Evolutionary conservation across 1,284 basidiomycete species (phyloP).

Genomic region (Schizophyllum commune): DNA sequence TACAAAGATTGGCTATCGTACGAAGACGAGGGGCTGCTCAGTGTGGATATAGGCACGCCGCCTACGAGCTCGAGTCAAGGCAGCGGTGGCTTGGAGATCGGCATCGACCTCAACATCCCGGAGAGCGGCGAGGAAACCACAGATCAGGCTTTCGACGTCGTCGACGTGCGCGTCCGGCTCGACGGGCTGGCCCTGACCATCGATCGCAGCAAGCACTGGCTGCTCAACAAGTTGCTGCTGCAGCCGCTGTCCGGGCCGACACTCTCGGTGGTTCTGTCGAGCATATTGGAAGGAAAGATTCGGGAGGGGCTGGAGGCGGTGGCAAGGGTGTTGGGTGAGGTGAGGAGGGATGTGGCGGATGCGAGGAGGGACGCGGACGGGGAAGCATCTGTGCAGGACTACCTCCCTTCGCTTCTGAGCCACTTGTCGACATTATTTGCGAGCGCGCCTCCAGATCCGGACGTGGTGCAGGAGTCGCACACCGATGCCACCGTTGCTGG

Average conservation of each 20-base stretch:
- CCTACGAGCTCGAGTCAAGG: constrained; percentile 13
- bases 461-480: constrained; percentile 13
- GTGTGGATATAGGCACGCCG: constrained; percentile 26
- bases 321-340: constrained; percentile 17
- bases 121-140: constrained; percentile 15
- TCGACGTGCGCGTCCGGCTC: constrained; percentile 28
- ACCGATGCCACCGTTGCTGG: constrained; percentile 28
- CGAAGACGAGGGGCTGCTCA: constrained; percentile 40
- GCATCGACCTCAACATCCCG: constrained; percentile 32
- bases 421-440: constrained; percentile 17
- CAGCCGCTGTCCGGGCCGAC: constrained; percentile 36
- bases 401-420: constrained; percentile 22
- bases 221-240: constrained; percentile 39
- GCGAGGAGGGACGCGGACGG: constrained; percentile 8
- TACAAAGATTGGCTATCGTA: constrained; percentile 31
- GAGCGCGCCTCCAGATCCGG: constrained; percentile 8
- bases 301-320: constrained; percentile 23
- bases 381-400: constrained; percentile 19
- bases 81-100: constrained; percentile 22
- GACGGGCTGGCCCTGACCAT: constrained; percentile 32
- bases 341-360: constrained; percentile 11
- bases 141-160: constrained; percentile 29
- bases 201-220: constrained; percentile 36
- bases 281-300: constrained; percentile 26
- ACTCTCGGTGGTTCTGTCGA: constrained; percentile 22